Base-by-base conservation (phyloP, 129 eudicot species). In the Calendula officinalis region DNA sequence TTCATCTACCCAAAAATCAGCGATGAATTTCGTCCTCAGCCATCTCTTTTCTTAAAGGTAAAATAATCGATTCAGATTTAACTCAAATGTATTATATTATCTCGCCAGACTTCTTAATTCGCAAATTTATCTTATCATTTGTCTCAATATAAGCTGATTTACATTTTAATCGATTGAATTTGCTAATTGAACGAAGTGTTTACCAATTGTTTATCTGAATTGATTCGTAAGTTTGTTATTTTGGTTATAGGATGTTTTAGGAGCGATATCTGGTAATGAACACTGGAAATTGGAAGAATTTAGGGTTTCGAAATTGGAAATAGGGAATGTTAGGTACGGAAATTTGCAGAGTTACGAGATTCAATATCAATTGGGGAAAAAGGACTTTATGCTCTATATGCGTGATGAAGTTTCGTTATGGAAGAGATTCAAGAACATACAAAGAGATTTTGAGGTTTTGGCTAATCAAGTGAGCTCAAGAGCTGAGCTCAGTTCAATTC, bases 31-130 rank as follows among this genome's bases (percentile, higher is more conserved):
- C 82, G 77, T 41, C 82, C 84, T n/a, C 67, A 82, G 58, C 82
- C 89, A 13, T 84, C 87, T 10, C 43, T 75, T 0, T 80, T 84
- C 75, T 49, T 84, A 16, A 67, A 77, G 90, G 90, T 84, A 72
- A 32, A 42, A 32, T 0, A 43, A 33, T 56, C 13, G 6, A 15
- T 69, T 69, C 66, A 57, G n/a, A 22, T 69, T 32, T 16, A 4
- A 16, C 55, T 45, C 39, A n/a, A 27, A 62, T 30, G 40, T 44
- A 27, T 41, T 15, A 33, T 17, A 36, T 56, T 9, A 8, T 45
- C 13, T 0, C 27, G 27, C n/a, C 4, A 41, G 22, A 14, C 17
- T 52, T 27, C 7, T 15, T 45, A 11, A 56, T 56, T 46, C n/a
- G 17, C 50, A 37, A 51, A 27, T 51, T 52, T 38, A 4, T 51